phyloP scores from a whole-genome alignment of 208 protist genomes.

The Wallacemonas sp. region DNA sequence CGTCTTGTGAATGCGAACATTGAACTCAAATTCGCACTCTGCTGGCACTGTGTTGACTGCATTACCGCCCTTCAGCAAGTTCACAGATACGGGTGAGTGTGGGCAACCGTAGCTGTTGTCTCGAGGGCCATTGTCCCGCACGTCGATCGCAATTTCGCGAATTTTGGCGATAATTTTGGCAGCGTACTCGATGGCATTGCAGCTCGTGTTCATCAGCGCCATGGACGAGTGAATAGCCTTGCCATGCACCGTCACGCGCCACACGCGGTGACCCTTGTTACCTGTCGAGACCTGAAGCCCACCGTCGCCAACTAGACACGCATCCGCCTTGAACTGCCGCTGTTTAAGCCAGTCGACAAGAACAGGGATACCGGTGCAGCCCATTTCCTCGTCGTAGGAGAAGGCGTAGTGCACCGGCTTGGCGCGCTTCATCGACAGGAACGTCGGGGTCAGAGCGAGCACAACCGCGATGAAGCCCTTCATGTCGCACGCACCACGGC shows the following conservation, averaged over 20 bases:
- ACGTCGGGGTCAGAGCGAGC: slow-evolving; percentile 36
- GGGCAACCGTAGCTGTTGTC: slow-evolving; percentile 27
- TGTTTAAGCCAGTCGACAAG: slow-evolving; percentile 35
- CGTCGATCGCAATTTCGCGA: slow-evolving; percentile 25
- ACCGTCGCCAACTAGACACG: slow-evolving; percentile 51
- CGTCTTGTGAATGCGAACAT: slow-evolving; percentile 33
- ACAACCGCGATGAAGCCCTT: slow-evolving; percentile 63
- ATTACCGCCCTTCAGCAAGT: slow-evolving; percentile 41
- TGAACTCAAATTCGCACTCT: slow-evolving; percentile 47
- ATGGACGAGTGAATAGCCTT: slow-evolving; percentile 55
- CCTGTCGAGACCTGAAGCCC: slow-evolving; percentile 43
- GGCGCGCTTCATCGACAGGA: slow-evolving; percentile 37
- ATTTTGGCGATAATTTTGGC: slow-evolving; percentile 45
- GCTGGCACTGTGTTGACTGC: slow-evolving; percentile 57
- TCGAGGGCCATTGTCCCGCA: slow-evolving; percentile 23
- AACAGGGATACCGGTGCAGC: slow-evolving; percentile 33
- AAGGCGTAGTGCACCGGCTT: slow-evolving; percentile 61
- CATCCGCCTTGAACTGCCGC: slow-evolving; percentile 31
- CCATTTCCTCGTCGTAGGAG: slow-evolving; percentile 52
- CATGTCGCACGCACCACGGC: slow-evolving; percentile 62
- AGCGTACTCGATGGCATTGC: slow-evolving; percentile 40
- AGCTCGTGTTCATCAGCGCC: slow-evolving; percentile 41
- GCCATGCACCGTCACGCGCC: slow-evolving; percentile 32
- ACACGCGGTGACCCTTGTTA: slow-evolving; percentile 32
- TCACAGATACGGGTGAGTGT: slow-evolving; percentile 27